Percentiles rank a stretch among this genome's conserved stretches.
phyloP scores from a whole-genome alignment of 2,329 filamentous ascomycete genomes.

The Neofusicoccum kwambonambiense region DNA sequence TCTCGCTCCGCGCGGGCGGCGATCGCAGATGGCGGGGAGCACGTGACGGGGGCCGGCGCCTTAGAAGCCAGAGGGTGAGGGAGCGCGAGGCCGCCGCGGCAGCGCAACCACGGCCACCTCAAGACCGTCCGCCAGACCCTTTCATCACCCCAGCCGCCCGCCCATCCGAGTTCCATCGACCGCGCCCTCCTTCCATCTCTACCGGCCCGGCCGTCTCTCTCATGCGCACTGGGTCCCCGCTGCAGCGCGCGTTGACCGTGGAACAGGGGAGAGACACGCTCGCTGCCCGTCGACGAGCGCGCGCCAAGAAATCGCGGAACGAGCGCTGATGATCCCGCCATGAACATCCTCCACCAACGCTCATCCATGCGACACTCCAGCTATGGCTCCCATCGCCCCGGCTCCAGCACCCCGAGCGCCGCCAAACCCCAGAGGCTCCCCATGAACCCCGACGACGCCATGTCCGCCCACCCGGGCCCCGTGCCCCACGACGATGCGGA shows the following conservation, averaged over 20 bases:
- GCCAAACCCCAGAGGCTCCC: slow-evolving; percentile 39
- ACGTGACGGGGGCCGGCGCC: not conserved
- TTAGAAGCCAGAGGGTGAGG: not conserved
- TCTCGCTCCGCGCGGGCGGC: not conserved
- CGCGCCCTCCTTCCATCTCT: slow-evolving; percentile 25
- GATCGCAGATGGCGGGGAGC: not conserved
- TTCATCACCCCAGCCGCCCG: slow-evolving; percentile 34
- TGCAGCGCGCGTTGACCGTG: slow-evolving; percentile 42
- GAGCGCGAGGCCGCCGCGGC: slow-evolving; percentile 2
- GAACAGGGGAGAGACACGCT: slow-evolving; percentile 40
- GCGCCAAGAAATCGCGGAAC: slow-evolving; percentile 35
- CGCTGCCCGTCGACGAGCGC: slow-evolving; percentile 33
- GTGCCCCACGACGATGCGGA: slow-evolving; percentile 38
- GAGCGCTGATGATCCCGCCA: slow-evolving; percentile 32
- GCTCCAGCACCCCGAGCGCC: slow-evolving; percentile 35
- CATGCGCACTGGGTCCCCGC: slow-evolving; percentile 37
- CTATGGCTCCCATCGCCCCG: slow-evolving; percentile 39
- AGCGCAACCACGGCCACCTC: not conserved
- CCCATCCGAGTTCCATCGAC: slow-evolving; percentile 34
- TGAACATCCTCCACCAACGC: slow-evolving; percentile 26
- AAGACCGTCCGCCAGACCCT: slow-evolving; percentile 21
- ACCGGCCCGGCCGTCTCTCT: slow-evolving; percentile 32
- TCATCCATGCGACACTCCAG: slow-evolving; percentile 42
- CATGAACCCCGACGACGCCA: slow-evolving; percentile 45
- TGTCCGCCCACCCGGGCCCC: slow-evolving; percentile 39